phyloP scores from a whole-genome alignment of 495 filamentous ascomycete genomes.

The Penicillium flavigenum region DNA sequence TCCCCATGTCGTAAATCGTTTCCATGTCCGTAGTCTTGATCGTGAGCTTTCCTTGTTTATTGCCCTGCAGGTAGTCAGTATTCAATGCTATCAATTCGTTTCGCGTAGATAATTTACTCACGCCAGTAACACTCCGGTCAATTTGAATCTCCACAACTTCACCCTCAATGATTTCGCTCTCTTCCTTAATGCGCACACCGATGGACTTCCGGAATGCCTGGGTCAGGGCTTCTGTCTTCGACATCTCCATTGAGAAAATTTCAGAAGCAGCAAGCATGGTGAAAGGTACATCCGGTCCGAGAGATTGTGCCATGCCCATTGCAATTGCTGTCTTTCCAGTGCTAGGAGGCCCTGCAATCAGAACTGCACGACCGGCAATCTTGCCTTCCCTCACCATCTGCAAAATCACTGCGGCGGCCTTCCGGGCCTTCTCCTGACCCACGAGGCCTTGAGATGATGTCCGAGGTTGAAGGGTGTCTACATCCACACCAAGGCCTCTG shows the following conservation, averaged over 20 bases:
- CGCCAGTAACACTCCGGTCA: slow-evolving; percentile 92
- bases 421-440: slow-evolving; percentile 92
- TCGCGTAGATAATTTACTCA: slow-evolving; percentile 31
- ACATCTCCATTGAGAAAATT: slow-evolving; percentile 98
- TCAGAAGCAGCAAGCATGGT: slow-evolving; percentile 93
- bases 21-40: slow-evolving; percentile 99
- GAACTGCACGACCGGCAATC: slow-evolving; percentile 90
- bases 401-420: slow-evolving; percentile 90
- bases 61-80: slow-evolving; percentile 52
- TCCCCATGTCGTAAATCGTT: slow-evolving; percentile 98
- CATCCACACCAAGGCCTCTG: slow-evolving; percentile 88
- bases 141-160: slow-evolving; percentile 99
- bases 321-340: slow-evolving; percentile 98
- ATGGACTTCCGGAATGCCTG: slow-evolving; percentile 98
- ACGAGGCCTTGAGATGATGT: slow-evolving; percentile 91
- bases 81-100: background rate
- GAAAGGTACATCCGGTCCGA: slow-evolving; percentile 92
- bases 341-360: slow-evolving; percentile 95
- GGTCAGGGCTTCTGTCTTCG: slow-evolving; percentile 95
- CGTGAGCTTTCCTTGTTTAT: slow-evolving; percentile 97
- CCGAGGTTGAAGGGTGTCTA: slow-evolving; percentile 84
- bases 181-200: slow-evolving; percentile 94
- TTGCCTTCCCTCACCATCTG: slow-evolving; percentile 99
- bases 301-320: slow-evolving; percentile 96
- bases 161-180: slow-evolving; percentile 98